phyloP scores from a whole-genome alignment of 2,329 filamentous ascomycete genomes.

The Pseudogymnoascus pannorum region DNA sequence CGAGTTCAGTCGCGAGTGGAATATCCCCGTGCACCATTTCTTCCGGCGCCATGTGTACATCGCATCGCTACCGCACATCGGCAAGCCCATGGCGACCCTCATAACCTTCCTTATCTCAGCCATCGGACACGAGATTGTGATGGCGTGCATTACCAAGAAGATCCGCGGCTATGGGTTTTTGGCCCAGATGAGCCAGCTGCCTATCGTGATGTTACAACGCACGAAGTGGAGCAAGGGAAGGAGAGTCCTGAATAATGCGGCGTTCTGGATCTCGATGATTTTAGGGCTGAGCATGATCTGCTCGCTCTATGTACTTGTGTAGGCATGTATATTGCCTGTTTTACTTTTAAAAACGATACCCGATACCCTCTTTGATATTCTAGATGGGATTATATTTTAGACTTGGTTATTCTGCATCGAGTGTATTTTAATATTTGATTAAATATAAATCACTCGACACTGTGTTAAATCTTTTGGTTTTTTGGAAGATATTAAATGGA shows the following conservation, averaged over 20 bases:
- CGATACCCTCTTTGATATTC: constrained; percentile 1
- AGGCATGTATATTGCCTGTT: constrained; percentile 14
- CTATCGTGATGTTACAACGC: constrained; percentile 86
- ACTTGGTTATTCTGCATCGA: neutral
- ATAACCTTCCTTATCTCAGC: constrained; percentile 90
- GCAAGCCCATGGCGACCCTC: constrained; percentile 68
- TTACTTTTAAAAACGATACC: neutral
- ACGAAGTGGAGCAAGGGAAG: constrained; percentile 67
- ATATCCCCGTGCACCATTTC: constrained; percentile 94
- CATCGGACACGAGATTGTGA: constrained; percentile 86
- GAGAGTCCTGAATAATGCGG: constrained; percentile 76
- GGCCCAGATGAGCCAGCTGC: constrained; percentile 93
- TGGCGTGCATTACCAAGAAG: constrained; percentile 98
- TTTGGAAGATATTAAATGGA: too few relatives aligned
- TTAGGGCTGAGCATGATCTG: constrained; percentile 69
- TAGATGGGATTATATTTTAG: neutral
- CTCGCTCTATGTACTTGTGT: constrained; percentile 52
- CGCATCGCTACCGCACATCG: constrained; percentile 69
- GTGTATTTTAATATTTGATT: neutral
- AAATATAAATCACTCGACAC: neutral
- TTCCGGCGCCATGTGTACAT: constrained; percentile 90
- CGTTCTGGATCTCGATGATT: constrained; percentile 91
- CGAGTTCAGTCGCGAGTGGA: constrained; percentile 95
- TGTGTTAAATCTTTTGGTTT: too few relatives aligned
- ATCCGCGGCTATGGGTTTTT: constrained; percentile 88